Base-by-base conservation (phyloP, 768 basidiomycete genomes). In the Tricholoma flavovirens region DNA sequence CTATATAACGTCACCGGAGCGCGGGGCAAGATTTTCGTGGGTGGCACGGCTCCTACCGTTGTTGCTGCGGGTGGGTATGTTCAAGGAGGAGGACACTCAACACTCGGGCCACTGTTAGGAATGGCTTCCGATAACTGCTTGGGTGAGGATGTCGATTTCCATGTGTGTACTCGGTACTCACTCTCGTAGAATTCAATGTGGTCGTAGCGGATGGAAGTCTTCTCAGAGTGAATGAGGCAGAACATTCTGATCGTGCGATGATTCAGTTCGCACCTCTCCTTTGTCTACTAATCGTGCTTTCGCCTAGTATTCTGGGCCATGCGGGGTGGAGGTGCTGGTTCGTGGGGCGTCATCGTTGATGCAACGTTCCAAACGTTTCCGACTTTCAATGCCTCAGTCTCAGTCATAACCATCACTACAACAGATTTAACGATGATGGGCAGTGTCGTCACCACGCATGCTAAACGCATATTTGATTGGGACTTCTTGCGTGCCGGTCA, bases 311-410 rank as follows among this genome's bases (percentile, higher is more conserved):
- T 67, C 53, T 70, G 60, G 60, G 66, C 67, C n/a, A 49, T 67
- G 14, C 62, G 68, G 1, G 66, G 66, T 22, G 66, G 68, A 42
- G 68, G 66, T n/a, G 57, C 64, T 12, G 73, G 73, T 10, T 70
- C 66, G 38, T 75, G 70, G 73, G 73, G 72, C 15, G 66, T 74
- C n/a, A 66, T 75, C 43, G 61, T 73, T 24, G 67, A 70, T 21
- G 69, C 69, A 0, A 75, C 73, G 2, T 59, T 73, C 62, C 64
- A 62, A 26, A 70, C 71, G 0, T 70, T 60, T 64, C 69, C 73
- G 8, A 71, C 67, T 30, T 73, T 74, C 60, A 62, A 68, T 32
- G 63, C 51, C 8, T 61, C 69, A 19, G 6, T 62, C 10, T 64
- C 66, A 32, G 19, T 38, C 12, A 49, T 65, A 9, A 35, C 42